Base-by-base conservation (phyloP, 306 rosid species). In the Dalbergia cochinchinensis region DNA sequence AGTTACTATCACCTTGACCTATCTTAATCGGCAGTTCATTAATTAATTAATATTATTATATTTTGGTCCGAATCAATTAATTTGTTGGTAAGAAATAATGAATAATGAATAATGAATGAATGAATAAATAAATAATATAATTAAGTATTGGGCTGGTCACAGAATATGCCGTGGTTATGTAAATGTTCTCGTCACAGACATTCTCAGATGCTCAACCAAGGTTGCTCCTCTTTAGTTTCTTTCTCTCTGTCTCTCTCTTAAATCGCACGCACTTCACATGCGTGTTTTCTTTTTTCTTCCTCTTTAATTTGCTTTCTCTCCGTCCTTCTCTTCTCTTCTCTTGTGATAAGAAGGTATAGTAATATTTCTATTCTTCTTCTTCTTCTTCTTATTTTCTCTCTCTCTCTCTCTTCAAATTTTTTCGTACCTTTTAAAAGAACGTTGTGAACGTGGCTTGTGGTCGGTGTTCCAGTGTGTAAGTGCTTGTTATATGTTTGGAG, bases 91-190 rank as follows among this genome's bases (percentile, higher is more conserved):
- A 26, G 31, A 26, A 26, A 26, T 26, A 26, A 26, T 26, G 31
- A 26, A 26, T 26, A n/a, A n/a, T n/a, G n/a, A n/a, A n/a, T n/a
- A n/a, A n/a, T n/a, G n/a, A n/a, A n/a, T n/a, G n/a, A n/a, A n/a
- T n/a, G n/a, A n/a, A n/a, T n/a, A n/a, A n/a, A n/a, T 48, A 11
- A 48, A 48, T 48, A 10, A 48, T 11, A 11, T 9, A 48, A 48
- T 11, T 0, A 48, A 48, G 15, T 37, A 0, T 37, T 37, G 41
- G 41, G 41, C 41, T 37, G 41, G 7, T 37, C 41, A 54, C 16
- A 54, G 60, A 54, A 54, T 54, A 54, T 54, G 60, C 60, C 60
- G 22, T 54, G 16, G 60, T n/a, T 54, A 16, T 54, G 60, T 10
- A 2, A 3, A 7, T 42, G 9, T 12, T 47, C n/a, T 4, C 20